A percentile compares a stretch with the other conserved stretches of the same genome.
Conservation (phyloP, 139 green algal genomes). For the Auxenochlorella pyrenoidosa region DNA sequence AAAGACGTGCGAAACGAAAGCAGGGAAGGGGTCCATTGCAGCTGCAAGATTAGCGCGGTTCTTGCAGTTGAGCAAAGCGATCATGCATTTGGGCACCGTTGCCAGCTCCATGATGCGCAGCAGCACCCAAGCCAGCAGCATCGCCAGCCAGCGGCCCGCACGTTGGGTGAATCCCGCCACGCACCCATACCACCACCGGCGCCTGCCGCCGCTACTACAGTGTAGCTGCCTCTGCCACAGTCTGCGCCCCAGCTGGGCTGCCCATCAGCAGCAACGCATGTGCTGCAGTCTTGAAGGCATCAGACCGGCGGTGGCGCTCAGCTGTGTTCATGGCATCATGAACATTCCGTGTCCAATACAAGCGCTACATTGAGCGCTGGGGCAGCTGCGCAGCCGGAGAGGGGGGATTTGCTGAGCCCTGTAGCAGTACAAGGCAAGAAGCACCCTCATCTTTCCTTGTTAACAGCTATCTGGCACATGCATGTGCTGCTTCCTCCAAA, state of each 20-base stretch:
- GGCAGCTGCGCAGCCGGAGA: too few relatives aligned
- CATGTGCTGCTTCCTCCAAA: too few relatives aligned
- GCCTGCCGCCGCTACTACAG: too few relatives aligned
- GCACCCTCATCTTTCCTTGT: too few relatives aligned
- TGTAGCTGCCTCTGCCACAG: not conserved
- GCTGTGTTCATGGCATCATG: not conserved
- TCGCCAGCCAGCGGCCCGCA: not conserved
- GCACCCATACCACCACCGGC: not conserved
- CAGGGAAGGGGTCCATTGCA: too few relatives aligned
- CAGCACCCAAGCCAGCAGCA: not conserved
- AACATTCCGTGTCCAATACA: too few relatives aligned
- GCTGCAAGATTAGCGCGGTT: too few relatives aligned
- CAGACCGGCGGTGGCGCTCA: not conserved
- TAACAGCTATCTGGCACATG: too few relatives aligned
- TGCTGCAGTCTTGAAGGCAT: not conserved
- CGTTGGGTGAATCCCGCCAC: not conserved
- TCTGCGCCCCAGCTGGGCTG: not conserved
- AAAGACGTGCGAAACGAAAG: too few relatives aligned
- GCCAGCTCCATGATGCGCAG: not conserved
- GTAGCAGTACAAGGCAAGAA: too few relatives aligned
- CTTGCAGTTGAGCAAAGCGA: not conserved
- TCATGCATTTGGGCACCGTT: not conserved
- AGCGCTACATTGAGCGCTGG: too few relatives aligned
- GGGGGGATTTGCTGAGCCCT: too few relatives aligned
- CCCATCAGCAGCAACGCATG: not conserved